A percentile compares a stretch with the other conserved stretches of the same genome.
These are phyloP conservation scores for Talaromyces amestolkiae DNA, from an alignment of 2,329 filamentous ascomycete genomes.

Conservation along the genomic window DNA sequence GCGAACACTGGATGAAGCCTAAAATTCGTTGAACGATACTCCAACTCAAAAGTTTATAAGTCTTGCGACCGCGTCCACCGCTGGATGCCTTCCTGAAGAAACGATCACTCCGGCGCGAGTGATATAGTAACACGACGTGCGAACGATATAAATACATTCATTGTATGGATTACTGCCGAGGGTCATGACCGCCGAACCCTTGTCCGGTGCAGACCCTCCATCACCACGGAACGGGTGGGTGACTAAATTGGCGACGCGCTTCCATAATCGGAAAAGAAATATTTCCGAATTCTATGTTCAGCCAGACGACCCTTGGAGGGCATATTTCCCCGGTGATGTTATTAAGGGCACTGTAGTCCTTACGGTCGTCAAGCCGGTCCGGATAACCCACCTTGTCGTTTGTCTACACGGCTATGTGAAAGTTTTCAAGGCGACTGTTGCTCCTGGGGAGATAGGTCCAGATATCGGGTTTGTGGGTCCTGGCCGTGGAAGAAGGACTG, in stretches of 20 bases:
- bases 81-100: conserved; percentile 11
- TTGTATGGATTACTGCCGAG: conserved; percentile 35
- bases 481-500: conserved; percentile 52
- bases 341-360: conserved; percentile 60
- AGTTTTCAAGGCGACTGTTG: conserved; percentile 62
- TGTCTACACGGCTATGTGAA: conserved; percentile 64
- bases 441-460: conserved; percentile 54
- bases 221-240: conserved; percentile 46
- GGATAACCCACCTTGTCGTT: conserved; percentile 63
- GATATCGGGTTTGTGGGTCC: conserved; percentile 52
- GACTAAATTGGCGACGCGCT: conserved; percentile 56
- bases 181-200: conserved; percentile 44
- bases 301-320: conserved; percentile 61
- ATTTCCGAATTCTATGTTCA: conserved; percentile 62
- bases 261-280: conserved; percentile 54
- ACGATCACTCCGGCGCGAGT: conserved; percentile 6
- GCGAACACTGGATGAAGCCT: not conserved
- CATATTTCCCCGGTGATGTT: conserved; percentile 62
- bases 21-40: not conserved
- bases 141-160: not conserved
- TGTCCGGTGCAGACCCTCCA: conserved; percentile 33
- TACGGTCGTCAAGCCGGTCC: conserved; percentile 58
- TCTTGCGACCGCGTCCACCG: not conserved
- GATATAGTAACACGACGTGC: not conserved
- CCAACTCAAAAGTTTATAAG: not conserved